phyloP scores from a whole-genome alignment of 208 protist genomes.

The Crithidia thermophila region DNA sequence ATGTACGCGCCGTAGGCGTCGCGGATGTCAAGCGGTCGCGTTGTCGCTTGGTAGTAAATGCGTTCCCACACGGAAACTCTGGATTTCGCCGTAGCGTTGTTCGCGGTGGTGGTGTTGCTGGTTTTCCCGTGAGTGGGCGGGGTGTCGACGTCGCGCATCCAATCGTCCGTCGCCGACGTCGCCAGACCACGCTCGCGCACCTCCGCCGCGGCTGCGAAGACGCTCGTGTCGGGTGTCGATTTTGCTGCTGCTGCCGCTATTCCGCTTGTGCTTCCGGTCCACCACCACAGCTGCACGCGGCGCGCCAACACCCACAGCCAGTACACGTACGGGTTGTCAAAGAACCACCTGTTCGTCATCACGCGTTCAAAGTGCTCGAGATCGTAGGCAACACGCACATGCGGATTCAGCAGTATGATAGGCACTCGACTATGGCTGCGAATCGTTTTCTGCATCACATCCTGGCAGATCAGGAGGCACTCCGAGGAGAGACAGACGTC shows the following conservation, averaged over 20 bases:
- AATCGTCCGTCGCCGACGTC: conserved; percentile 41
- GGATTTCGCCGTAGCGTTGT: too few species aligned
- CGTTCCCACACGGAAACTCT: too few species aligned
- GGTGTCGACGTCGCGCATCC: conserved; percentile 11
- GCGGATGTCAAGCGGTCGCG: background rate
- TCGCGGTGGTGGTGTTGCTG: background rate
- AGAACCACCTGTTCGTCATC: conserved; percentile 30
- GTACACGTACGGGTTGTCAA: conserved; percentile 31
- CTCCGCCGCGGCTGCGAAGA: background rate
- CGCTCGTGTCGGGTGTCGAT: background rate
- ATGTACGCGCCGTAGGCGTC: conserved; percentile 10
- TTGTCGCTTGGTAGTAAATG: too few species aligned
- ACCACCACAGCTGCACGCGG: conserved; percentile 24
- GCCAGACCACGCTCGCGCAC: conserved; percentile 9
- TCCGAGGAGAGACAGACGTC: conserved; percentile 71
- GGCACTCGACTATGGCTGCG: conserved; percentile 44
- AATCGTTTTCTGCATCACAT: conserved; percentile 57
- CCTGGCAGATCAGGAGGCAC: conserved; percentile 71
- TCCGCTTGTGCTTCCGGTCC: conserved; percentile 4
- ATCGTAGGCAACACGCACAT: conserved; percentile 70
- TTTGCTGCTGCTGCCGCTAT: background rate
- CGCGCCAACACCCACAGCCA: conserved; percentile 29
- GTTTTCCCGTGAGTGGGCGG: background rate
- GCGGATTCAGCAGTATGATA: conserved; percentile 75
- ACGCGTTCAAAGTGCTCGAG: conserved; percentile 43